Evolutionary conservation across 1,139 yeast genomes (phyloP).

Genomic region (Trichomonascaceae sp.): DNA sequence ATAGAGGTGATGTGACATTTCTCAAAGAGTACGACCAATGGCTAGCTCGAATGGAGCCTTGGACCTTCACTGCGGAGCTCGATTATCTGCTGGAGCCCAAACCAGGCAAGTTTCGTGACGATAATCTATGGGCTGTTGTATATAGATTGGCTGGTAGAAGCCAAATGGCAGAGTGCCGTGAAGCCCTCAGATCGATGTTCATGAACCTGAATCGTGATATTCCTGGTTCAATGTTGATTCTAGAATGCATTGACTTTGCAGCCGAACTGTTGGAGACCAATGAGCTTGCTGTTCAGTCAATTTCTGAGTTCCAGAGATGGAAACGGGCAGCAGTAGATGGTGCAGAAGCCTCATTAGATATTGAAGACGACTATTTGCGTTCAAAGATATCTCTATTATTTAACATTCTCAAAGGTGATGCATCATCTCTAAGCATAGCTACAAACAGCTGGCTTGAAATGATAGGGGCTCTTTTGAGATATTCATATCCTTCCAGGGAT

Average conservation of each 20-base stretch:
- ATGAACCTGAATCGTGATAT: neutral
- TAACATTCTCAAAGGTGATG: constrained; percentile 43
- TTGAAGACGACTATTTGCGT: constrained; percentile 14
- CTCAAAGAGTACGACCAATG: neutral
- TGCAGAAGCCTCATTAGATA: constrained; percentile 12
- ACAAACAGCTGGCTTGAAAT: constrained; percentile 69
- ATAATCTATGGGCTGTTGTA: constrained; percentile 3
- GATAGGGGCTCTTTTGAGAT: constrained; percentile 54
- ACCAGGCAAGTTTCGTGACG: neutral
- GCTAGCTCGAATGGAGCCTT: neutral
- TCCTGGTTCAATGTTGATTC: neutral
- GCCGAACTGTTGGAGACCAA: constrained; percentile 20
- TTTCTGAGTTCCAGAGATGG: constrained; percentile 24
- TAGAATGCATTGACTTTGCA: constrained; percentile 17
- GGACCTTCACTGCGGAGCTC: neutral
- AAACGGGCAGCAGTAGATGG: constrained; percentile 17
- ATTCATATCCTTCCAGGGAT: constrained; percentile 50
- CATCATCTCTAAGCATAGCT: constrained; percentile 43
- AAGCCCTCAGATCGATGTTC: constrained; percentile 4
- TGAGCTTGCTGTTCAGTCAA: constrained; percentile 14
- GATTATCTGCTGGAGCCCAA: neutral
- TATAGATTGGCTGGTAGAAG: constrained; percentile 1
- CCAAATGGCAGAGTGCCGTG: neutral
- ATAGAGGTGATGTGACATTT: neutral
- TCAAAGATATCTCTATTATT: constrained; percentile 16